phyloP scores from a whole-genome alignment of 129 eudicot species.

The Pittosporum tobira region DNA sequence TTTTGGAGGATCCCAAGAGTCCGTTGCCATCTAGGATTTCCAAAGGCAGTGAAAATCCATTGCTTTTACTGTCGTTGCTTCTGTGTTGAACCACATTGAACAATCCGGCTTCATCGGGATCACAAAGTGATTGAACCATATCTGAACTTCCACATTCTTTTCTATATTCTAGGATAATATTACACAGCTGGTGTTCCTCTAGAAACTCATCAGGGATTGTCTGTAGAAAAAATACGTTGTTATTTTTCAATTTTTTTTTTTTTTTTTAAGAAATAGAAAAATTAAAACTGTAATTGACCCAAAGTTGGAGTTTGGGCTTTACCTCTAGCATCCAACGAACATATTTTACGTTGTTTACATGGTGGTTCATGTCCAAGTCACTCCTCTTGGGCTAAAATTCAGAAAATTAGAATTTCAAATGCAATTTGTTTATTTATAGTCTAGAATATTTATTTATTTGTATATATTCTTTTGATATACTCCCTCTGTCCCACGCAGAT shows the following conservation, averaged over 20 bases:
- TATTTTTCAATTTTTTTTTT: too few species aligned
- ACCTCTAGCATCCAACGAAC: slow-evolving; percentile 97
- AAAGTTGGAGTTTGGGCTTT: background rate
- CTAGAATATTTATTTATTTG: too few species aligned
- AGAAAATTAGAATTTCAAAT: background rate
- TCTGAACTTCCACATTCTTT: slow-evolving; percentile 84
- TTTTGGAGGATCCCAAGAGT: slow-evolving; percentile 25
- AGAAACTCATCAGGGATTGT: slow-evolving; percentile 50
- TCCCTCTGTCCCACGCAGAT: too few species aligned
- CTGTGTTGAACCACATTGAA: slow-evolving; percentile 26
- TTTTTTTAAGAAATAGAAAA: too few species aligned
- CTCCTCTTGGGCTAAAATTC: slow-evolving; percentile 62
- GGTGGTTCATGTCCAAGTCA: slow-evolving; percentile 93
- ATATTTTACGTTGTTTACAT: slow-evolving; percentile 85
- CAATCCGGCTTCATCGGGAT: slow-evolving; percentile 35
- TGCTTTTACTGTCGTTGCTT: slow-evolving; percentile 10
- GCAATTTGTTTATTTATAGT: too few species aligned
- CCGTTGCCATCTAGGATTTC: slow-evolving; percentile 30
- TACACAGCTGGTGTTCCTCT: slow-evolving; percentile 52
- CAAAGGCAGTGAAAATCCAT: slow-evolving; percentile 29
- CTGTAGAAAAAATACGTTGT: slow-evolving; percentile 21
- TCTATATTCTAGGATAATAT: slow-evolving; percentile 56
- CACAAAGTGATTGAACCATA: slow-evolving; percentile 64
- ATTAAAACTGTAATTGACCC: background rate
- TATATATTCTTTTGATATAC: background rate